Evolutionary conservation across 495 filamentous ascomycete species (phyloP), one percentile per base, ranked within the genome.

Genomic region (Sordaria brevicollis): DNA sequence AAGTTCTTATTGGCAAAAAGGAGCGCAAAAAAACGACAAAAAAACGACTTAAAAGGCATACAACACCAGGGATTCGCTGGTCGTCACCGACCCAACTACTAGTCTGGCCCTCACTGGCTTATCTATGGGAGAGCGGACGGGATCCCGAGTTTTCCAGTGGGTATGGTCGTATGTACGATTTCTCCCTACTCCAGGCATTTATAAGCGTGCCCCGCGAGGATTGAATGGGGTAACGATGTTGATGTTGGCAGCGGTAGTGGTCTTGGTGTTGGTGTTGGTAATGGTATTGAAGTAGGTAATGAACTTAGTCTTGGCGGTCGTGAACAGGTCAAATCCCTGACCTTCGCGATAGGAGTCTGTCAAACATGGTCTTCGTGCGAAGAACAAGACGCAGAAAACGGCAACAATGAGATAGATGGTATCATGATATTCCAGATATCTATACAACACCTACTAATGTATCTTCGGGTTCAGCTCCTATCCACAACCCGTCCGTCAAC

Each of bases 71-170:
- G 68, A 75, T 79, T 80, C 78, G 75, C 79, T 73, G 73, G 74
- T 80, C 74, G 76, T 80, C 79, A 79, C 76, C 78, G 74, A 79
- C 78, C 71, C 70, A 72, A 75, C 70, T 80, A 78, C 75, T 80
- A 76, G 74, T 77, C 76, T 43, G 31, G 43, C 43, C 43, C 43
- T 54, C 43, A 54, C 21, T 54, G 43, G 43, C 43, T 49, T 49
- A 73, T 76, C 77, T 78, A 82, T 77, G 81, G 81, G 79, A 81
- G 82, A 84, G 81, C 83, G 81, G 80, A 85, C 81, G 82, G 83
- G 82, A 81, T 81, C 78, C 81, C 83, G 79, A 79, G 74, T 78
- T 78, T 71, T 82, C 82, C 41, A 49, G 19, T 49, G 41, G 41
- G 41, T 49, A 21, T 49, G 41, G 41, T 49, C 41, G 41, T 49